Base-by-base conservation (phyloP, 192 early-diverging fungal species). In the Gaertneriomyces sp. region DNA sequence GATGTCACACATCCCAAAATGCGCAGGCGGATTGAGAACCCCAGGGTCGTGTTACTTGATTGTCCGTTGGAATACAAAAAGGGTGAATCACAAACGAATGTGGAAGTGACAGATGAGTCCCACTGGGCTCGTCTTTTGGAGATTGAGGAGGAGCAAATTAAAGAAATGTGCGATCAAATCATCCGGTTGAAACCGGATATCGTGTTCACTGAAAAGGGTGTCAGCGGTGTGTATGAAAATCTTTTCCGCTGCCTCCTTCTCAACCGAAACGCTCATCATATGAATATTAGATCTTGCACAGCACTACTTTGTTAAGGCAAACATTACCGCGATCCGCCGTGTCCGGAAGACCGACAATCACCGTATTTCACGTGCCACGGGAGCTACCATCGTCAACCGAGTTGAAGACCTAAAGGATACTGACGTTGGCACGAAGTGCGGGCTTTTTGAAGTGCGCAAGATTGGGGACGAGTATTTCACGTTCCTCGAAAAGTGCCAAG, bases 41-140 rank as follows among this genome's bases (percentile, higher is more conserved):
- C 97, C 17, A 88, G 95, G 55, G 86, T 99, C 61, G 83, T 99
- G 11, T 81, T 99, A 47, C 81, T 99, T 54, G 97, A 99, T 84
- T 99, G 97, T 78, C 95, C 95, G 38, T 85, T 99, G 52, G 97
- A 98, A 77, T 99, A 99, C 90, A 99, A 99, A 81, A 99, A 99
- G 87, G 97, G 97, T 60, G 97, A 98, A 79, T 97, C 93, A 45
- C 97, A 99, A 80, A 99, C 97, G 39, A 91, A 95, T 72, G 94
- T 97, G 70, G 97, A 99, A 78, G 92, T 99, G 58, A 89, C 89
- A 61, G 92, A 96, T 76, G 97, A 99, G 73, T 81, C 86, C 39
- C 94, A 99, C 79, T 99, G 97, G 97, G 81, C 89, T 60, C 84
- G 97, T 39, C 85, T 99, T 49, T 77, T 99, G 71, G 88, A 98